Conservation (phyloP, 176 grass and related monocot genomes). For the Ensete glaucum region DNA sequence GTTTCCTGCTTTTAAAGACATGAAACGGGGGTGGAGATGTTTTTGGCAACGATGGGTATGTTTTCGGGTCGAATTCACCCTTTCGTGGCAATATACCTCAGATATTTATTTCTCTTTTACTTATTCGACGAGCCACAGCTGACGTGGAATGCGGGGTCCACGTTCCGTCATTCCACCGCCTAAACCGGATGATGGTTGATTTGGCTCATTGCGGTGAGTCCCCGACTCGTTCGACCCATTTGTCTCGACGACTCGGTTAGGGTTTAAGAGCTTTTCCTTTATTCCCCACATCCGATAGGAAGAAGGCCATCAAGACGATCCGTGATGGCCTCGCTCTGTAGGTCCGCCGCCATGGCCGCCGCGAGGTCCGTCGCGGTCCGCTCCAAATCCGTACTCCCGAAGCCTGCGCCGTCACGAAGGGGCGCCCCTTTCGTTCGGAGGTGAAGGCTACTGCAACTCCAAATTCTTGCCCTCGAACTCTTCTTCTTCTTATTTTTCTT, state of each 20-base stretch:
- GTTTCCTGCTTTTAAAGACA: not conserved
- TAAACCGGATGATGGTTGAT: no score
- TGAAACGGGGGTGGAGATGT: not conserved
- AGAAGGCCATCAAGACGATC: not conserved
- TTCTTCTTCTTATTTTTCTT: not conserved
- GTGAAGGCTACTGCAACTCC: not conserved
- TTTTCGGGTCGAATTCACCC: no score
- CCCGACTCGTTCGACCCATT: no score
- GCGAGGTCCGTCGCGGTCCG: slow-evolving; percentile 1
- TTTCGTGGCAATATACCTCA: no score
- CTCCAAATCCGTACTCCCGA: not conserved
- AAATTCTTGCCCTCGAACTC: not conserved
- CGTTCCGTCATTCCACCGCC: no score
- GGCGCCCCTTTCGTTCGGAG: not conserved
- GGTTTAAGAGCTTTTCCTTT: slow-evolving; percentile 1
- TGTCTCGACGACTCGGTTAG: not conserved
- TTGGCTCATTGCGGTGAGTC: no score
- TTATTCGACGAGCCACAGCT: no score
- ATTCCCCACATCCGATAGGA: not conserved
- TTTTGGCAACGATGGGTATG: not conserved
- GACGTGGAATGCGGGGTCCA: no score
- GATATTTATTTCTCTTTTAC: no score
- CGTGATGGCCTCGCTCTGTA: slow-evolving; percentile 1
- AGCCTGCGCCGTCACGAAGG: not conserved
- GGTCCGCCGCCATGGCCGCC: slow-evolving; percentile 6